These are phyloP conservation scores for Nakaseomyces bracarensis DNA, from an alignment of 1,139 yeast species.

Conservation along the genomic window DNA sequence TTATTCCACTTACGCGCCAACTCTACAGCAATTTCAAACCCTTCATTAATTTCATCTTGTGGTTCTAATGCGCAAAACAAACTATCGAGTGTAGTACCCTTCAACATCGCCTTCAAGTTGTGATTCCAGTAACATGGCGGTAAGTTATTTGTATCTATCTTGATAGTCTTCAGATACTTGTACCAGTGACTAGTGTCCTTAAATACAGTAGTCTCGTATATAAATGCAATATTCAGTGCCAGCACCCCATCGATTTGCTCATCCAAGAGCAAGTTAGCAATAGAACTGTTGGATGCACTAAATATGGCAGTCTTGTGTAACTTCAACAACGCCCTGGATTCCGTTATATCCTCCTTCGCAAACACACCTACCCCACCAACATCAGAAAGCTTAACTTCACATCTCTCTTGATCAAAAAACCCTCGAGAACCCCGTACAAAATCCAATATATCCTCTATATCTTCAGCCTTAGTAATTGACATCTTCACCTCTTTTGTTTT, in stretches of 20 bases:
- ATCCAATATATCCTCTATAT: slow-evolving; percentile 28
- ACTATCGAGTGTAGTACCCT: slow-evolving; percentile 60
- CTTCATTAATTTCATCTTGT: slow-evolving; percentile 44
- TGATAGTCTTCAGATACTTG: slow-evolving; percentile 42
- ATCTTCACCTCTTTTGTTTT: no score
- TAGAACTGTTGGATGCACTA: slow-evolving; percentile 51
- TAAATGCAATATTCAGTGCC: slow-evolving; percentile 57
- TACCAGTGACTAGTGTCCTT: slow-evolving; percentile 68
- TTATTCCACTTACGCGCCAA: slow-evolving; percentile 39
- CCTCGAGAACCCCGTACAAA: slow-evolving; percentile 46
- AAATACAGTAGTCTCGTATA: slow-evolving; percentile 52
- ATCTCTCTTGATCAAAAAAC: slow-evolving; percentile 36
- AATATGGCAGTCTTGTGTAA: slow-evolving; percentile 43
- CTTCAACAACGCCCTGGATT: slow-evolving; percentile 33
- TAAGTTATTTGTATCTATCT: slow-evolving; percentile 30
- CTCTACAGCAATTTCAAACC: slow-evolving; percentile 44
- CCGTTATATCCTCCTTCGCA: slow-evolving; percentile 38
- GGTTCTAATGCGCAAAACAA: slow-evolving; percentile 38
- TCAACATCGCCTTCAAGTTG: slow-evolving; percentile 40
- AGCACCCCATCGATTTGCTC: slow-evolving; percentile 54
- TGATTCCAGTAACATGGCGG: slow-evolving; percentile 66
- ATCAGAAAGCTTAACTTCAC: slow-evolving; percentile 42
- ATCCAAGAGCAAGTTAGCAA: slow-evolving; percentile 62
- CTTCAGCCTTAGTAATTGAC: slow-evolving; percentile 27
- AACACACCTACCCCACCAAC: slow-evolving; percentile 74